Percentiles rank a stretch among this genome's conserved stretches.
phyloP scores from a whole-genome alignment of 345 rosid genomes.

The Ceriops decandra region DNA sequence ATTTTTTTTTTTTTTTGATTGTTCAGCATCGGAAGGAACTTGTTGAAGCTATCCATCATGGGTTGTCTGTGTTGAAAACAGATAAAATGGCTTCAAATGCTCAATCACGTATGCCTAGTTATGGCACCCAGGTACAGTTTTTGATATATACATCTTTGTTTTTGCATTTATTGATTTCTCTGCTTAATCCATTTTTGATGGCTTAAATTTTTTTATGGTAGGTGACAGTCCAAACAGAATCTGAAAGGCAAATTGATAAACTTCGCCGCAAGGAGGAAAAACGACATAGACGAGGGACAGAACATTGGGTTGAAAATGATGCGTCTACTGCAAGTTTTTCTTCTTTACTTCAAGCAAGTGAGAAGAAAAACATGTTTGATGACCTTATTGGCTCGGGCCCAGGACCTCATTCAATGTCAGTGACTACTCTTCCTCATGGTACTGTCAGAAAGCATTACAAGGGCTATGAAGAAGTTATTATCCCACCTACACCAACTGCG shows the following conservation, averaged over 20 bases:
- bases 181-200: neutral
- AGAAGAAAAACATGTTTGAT: slow-evolving; percentile 62
- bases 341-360: slow-evolving; percentile 86
- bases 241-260: slow-evolving; percentile 84
- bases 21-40: slow-evolving; percentile 86
- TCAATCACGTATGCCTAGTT: slow-evolving; percentile 84
- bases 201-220: slow-evolving; percentile 14
- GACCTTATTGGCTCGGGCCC: slow-evolving; percentile 69
- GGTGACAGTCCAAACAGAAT: slow-evolving; percentile 95
- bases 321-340: slow-evolving; percentile 70
- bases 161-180: neutral
- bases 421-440: slow-evolving; percentile 90
- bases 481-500: slow-evolving; percentile 90
- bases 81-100: slow-evolving; percentile 60
- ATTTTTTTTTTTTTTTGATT: neutral
- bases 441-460: slow-evolving; percentile 73
- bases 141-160: neutral
- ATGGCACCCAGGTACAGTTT: slow-evolving; percentile 81
- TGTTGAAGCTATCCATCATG: slow-evolving; percentile 84
- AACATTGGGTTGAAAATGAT: slow-evolving; percentile 59
- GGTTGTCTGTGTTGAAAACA: slow-evolving; percentile 61
- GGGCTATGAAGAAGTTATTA: slow-evolving; percentile 91
- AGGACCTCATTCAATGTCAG: slow-evolving; percentile 43
- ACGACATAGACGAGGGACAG: slow-evolving; percentile 68
- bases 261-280: slow-evolving; percentile 97